Evolutionary conservation across 1,139 yeast species (phyloP).

Genomic region (Protomyces inouyei): DNA sequence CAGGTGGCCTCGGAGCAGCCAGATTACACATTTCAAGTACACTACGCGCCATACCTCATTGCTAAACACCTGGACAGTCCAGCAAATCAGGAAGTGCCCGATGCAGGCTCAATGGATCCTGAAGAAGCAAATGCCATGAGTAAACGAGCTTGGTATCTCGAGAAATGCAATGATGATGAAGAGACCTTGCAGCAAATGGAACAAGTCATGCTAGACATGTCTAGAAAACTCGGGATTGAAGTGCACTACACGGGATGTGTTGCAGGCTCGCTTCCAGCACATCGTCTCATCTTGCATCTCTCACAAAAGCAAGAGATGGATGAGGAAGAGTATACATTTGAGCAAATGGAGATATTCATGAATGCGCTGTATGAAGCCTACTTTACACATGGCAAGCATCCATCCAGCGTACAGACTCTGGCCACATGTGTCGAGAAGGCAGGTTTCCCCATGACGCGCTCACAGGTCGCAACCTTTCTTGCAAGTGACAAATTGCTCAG

Average conservation of each 20-base stretch:
- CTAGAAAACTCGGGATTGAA: slow-evolving; percentile 2
- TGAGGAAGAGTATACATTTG: not conserved
- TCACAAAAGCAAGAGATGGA: slow-evolving; percentile 1
- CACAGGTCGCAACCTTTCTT: not conserved
- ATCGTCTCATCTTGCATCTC: slow-evolving; percentile 1
- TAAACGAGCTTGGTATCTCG: slow-evolving; percentile 14
- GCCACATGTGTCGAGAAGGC: slow-evolving; percentile 5
- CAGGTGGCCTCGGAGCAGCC: slow-evolving; percentile 1
- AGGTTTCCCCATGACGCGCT: not conserved
- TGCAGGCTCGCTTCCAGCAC: slow-evolving; percentile 1
- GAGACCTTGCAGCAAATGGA: slow-evolving; percentile 1
- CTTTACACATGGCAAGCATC: slow-evolving; percentile 8
- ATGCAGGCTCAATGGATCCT: not conserved
- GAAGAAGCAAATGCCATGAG: not conserved
- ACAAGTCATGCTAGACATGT: slow-evolving; percentile 6
- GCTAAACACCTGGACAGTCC: slow-evolving; percentile 6
- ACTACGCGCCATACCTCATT: slow-evolving; percentile 9
- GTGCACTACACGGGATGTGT: slow-evolving; percentile 7
- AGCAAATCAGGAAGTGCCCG: not conserved
- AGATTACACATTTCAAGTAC: not conserved
- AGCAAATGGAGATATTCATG: not conserved
- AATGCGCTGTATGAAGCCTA: slow-evolving; percentile 6
- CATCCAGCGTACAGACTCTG: slow-evolving; percentile 1
- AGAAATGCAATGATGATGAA: slow-evolving; percentile 5
- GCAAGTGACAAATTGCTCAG: not conserved